These are phyloP conservation scores for Kodamaea suecica DNA, from an alignment of 1,139 yeast species.

Conservation along the genomic window DNA sequence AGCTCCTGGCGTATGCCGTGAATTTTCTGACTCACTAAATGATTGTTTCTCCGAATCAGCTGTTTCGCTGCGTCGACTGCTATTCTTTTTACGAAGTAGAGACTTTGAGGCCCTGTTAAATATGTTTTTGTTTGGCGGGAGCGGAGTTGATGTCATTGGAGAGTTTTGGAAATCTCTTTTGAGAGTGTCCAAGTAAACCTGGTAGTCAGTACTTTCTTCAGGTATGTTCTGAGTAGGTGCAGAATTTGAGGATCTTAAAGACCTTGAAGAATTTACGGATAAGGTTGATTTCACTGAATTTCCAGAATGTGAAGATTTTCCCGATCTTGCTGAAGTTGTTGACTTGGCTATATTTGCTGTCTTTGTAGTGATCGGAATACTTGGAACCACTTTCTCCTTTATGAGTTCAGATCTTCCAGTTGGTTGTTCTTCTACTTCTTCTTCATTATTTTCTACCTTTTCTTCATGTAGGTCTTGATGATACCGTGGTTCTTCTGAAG, in stretches of 20 bases:
- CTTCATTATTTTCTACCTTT: too few species aligned
- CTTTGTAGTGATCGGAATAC: too few species aligned
- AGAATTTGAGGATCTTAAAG: conserved; percentile 1
- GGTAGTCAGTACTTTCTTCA: conserved; percentile 15
- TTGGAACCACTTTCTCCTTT: too few species aligned
- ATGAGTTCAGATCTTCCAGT: too few species aligned
- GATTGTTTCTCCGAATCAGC: conserved; percentile 1
- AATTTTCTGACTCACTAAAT: not conserved
- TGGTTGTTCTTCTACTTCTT: too few species aligned
- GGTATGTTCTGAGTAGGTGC: not conserved
- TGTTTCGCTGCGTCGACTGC: not conserved
- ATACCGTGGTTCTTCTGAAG: too few species aligned
- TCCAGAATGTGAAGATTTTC: not conserved
- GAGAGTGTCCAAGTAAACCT: conserved; percentile 17
- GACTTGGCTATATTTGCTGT: not conserved
- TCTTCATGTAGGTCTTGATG: too few species aligned
- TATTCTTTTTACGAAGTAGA: not conserved
- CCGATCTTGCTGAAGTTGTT: not conserved
- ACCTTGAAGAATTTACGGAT: not conserved
- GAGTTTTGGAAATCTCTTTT: not conserved
- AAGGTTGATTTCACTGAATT: not conserved
- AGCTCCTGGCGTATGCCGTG: not conserved
- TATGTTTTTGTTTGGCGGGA: too few species aligned
- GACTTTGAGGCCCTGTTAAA: too few species aligned
- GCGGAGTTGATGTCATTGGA: too few species aligned